Evolutionary conservation across 1,284 basidiomycete genomes (phyloP), one percentile per base, ranked within the genome.

Genomic region (Pulveroboletus sp.): DNA sequence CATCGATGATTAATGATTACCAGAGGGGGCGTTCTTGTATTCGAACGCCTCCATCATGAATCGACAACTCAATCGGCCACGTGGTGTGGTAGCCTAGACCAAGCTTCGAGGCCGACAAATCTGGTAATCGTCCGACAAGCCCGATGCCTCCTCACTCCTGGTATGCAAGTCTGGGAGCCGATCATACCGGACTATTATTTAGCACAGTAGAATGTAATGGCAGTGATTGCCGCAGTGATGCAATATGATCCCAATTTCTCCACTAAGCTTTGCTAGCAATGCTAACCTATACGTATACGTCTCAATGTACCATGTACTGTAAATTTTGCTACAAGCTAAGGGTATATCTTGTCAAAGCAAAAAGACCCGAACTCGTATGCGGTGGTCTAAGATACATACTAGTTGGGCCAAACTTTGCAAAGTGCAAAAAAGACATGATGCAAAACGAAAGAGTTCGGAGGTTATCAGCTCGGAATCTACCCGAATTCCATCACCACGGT

Each of bases 381-480:
- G 11, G 24, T 26, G 4, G 29, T 25, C 40, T 44, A 28, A 35
- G 58, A 10, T 22, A 39, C 29, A 43, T 29, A 46, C 26, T n/a
- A n/a, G n/a, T n/a, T n/a, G n/a, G n/a, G n/a, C n/a, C 7, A 10
- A 14, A 38, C 25, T 18, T 36, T 35, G 8, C 7, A 38, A 42
- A 9, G 12, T 15, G 12, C 28, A 15, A 36, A 36, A 39, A 20
- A 15, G 7, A n/a, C n/a, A n/a, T n/a, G n/a, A n/a, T n/a, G n/a
- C n/a, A 31, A 15, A 26, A n/a, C 17, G 20, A 20, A 36, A 40
- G 10, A 59, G 35, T 67, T 14, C 24, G n/a, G 68, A 3, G 38
- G 14, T 14, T 2, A 22, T 47, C 51, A 8, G 25, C 17, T 47
- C 9, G 18, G 22, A 29, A 14, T 33, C 43, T 49, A 38, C 11